Conservation (phyloP, 805 yeast genomes). For the Pichia membranifaciens region DNA sequence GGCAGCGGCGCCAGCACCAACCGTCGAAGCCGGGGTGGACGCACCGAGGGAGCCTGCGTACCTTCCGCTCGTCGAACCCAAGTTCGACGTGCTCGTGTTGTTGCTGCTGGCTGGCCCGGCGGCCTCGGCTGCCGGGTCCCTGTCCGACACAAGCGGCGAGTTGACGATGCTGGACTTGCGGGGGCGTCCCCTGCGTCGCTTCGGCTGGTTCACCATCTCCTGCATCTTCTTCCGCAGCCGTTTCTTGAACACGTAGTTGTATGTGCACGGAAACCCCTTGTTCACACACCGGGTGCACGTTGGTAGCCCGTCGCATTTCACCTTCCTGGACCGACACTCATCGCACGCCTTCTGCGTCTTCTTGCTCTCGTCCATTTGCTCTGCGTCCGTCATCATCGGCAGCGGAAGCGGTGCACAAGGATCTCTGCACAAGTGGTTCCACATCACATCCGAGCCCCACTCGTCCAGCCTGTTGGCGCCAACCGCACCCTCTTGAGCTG, state of each 20-base stretch:
- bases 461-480: too few relatives aligned
- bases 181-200: conserved; percentile 14
- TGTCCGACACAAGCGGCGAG: too few relatives aligned
- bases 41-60: too few relatives aligned
- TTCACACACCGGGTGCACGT: conserved; percentile 39
- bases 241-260: conserved; percentile 30
- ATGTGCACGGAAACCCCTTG: conserved; percentile 32
- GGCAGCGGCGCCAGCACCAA: too few relatives aligned
- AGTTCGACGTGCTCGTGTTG: not conserved
- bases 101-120: not conserved
- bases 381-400: not conserved
- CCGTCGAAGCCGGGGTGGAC: too few relatives aligned
- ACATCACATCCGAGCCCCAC: too few relatives aligned
- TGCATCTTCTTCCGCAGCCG: conserved; percentile 11
- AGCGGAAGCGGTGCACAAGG: too few relatives aligned
- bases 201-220: not conserved
- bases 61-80: too few relatives aligned
- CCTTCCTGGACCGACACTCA: conserved; percentile 42
- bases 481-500: too few relatives aligned
- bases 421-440: too few relatives aligned
- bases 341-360: conserved; percentile 45
- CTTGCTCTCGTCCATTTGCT: conserved; percentile 1
- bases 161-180: conserved; percentile 2
- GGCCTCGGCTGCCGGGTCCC: too few relatives aligned
- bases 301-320: conserved; percentile 44